Evolutionary conservation across 2,329 filamentous ascomycete genomes (phyloP).

Genomic region (Colletotrichum plurivorum): DNA sequence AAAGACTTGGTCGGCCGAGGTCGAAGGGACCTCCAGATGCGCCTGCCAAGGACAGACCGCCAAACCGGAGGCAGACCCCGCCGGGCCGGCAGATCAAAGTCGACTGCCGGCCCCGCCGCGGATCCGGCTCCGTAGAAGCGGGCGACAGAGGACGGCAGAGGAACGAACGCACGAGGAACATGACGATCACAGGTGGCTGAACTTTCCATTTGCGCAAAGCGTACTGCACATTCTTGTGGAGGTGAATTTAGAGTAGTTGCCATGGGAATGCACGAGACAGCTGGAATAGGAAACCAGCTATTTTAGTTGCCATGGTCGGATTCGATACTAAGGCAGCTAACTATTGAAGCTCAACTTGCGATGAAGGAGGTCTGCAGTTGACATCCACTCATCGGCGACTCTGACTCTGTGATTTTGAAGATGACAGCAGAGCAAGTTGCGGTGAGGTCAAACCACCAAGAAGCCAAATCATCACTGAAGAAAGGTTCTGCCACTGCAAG

Average conservation of each 20-base stretch:
- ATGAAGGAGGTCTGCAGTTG: constrained; percentile 36
- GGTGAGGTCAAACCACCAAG: background rate
- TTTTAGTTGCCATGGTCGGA: background rate
- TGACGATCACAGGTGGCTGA: no score
- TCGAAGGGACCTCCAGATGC: no score
- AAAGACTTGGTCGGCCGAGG: no score
- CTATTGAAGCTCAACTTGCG: background rate
- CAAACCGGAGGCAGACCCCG: background rate
- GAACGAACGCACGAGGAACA: no score
- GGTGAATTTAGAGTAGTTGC: no score
- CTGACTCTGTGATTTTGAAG: background rate
- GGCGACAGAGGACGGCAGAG: no score
- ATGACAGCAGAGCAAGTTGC: background rate
- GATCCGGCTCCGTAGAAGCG: no score
- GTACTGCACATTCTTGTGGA: no score
- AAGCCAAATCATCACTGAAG: constrained; percentile 5
- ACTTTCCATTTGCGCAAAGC: background rate
- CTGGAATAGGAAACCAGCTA: background rate
- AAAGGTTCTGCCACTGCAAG: constrained; percentile 16
- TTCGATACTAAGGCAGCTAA: background rate
- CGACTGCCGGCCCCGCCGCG: background rate
- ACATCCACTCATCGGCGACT: background rate
- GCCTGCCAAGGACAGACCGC: no score
- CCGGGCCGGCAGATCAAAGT: background rate
- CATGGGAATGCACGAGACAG: no score